Percentiles rank a stretch among this genome's conserved stretches.
Conservation (phyloP, 768 basidiomycete species). For the Boletus barrowsii region DNA sequence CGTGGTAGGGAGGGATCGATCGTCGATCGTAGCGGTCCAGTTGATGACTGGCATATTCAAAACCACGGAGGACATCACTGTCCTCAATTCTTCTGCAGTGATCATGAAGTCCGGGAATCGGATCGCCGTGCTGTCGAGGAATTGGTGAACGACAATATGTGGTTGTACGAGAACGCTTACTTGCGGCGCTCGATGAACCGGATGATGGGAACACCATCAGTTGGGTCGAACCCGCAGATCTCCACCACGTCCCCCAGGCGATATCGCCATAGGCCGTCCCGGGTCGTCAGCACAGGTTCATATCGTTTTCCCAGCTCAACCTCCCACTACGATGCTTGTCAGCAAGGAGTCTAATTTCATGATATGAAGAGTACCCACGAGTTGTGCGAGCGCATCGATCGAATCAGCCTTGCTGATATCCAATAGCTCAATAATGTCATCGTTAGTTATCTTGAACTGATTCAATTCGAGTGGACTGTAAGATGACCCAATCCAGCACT, state of each 20-base stretch:
- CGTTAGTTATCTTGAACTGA: neutral
- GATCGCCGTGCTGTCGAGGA: neutral
- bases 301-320: slow-evolving; percentile 11
- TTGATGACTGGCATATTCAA: slow-evolving; percentile 2
- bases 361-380: neutral
- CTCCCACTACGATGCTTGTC: slow-evolving; percentile 18
- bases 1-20: slow-evolving; percentile 2
- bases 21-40: slow-evolving; percentile 15
- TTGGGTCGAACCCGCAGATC: slow-evolving; percentile 18
- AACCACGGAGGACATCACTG: neutral
- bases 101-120: slow-evolving; percentile 13
- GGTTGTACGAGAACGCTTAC: neutral
- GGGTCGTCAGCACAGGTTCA: slow-evolving; percentile 16
- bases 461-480: slow-evolving; percentile 8
- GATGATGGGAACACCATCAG: slow-evolving; percentile 18
- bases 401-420: slow-evolving; percentile 6
- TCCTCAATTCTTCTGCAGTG: slow-evolving; percentile 10
- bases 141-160: neutral
- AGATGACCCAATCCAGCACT: slow-evolving; percentile 4
- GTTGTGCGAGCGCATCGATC: neutral
- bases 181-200: slow-evolving; percentile 13
- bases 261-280: slow-evolving; percentile 22
- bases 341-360: neutral
- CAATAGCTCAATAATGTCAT: slow-evolving; percentile 13
- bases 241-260: slow-evolving; percentile 22